Evolutionary conservation across 257 asterid genomes (phyloP), one percentile per base, ranked within the genome.

Genomic region (Osmanthus fragrans): DNA sequence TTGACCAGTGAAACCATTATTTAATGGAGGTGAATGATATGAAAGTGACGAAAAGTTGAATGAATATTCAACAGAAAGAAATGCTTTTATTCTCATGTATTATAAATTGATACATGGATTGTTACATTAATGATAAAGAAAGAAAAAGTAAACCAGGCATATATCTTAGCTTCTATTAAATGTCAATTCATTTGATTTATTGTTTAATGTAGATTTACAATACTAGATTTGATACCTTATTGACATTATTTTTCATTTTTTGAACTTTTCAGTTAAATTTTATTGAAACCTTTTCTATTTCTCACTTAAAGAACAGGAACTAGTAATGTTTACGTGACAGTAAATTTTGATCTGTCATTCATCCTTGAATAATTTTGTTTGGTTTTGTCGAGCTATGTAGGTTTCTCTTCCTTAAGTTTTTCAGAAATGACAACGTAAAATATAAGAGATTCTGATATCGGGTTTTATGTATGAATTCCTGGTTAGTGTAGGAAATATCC

Each of bases 401-500:
- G 27, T 56, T 56, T 56, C 27, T 56, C 65, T 54, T 51, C 63
- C 23, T 54, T 54, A 4, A 47, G 56, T 4, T 16, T 56, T 56
- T 40, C 13, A 47, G 42, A 36, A 72, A 66, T 60, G 45, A 75
- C 51, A 63, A 81, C n/a, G 29, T 51, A 39, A n/a, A 76, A 39
- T 70, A 63, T 18, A 12, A 69, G 69, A 77, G 74, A 32, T 70
- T 63, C 81, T 78, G 85, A 76, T 12, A 27, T 45, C 0, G 67
- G 37, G 2, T 25, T 70, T 16, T 47, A 33, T 72, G 56, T 49
- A 56, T 67, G 71, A 74, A 77, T 72, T 88, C 67, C 70, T 78
- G 85, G 90, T 9, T 83, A 63, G 74, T 78, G 80, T 45, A 96
- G 99, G 99, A 96, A 86, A 96, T 96, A 36, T 86, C 99, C 7